phyloP scores from a whole-genome alignment of 345 rosid genomes.

The Euphorbia pulcherrima region DNA sequence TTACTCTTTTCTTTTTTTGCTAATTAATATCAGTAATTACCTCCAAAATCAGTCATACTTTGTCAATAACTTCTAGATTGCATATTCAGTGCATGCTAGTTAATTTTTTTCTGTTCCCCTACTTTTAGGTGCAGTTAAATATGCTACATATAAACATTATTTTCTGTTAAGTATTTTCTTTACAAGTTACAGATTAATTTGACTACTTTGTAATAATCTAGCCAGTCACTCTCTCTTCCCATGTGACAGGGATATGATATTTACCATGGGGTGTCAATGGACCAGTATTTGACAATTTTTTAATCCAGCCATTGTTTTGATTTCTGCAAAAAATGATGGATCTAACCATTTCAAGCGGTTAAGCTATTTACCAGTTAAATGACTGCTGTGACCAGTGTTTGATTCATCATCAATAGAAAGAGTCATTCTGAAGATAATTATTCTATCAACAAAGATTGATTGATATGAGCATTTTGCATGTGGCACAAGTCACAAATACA shows the following conservation, averaged over 20 bases:
- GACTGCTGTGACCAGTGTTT: not conserved
- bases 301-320: not conserved
- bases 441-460: not conserved
- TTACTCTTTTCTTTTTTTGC: slow-evolving; percentile 1
- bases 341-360: not conserved
- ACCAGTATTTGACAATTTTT: not conserved
- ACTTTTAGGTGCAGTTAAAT: not conserved
- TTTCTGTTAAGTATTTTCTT: not conserved
- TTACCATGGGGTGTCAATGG: not conserved
- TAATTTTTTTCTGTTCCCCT: not conserved
- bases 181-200: not conserved
- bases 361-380: not conserved
- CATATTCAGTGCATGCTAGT: not conserved
- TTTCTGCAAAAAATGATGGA: not conserved
- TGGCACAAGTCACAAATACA: not conserved
- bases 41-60: slow-evolving; percentile 7
- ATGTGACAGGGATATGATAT: not conserved
- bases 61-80: not conserved
- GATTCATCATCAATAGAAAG: not conserved
- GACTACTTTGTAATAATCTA: not conserved
- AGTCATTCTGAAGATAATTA: not conserved
- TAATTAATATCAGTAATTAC: not conserved
- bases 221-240: not conserved
- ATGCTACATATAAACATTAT: not conserved
- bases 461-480: not conserved